A percentile compares a stretch with the other conserved stretches of the same genome.
These are phyloP conservation scores for Ophiostoma triangulosporum DNA, from an alignment of 2,329 filamentous ascomycete genomes.

Conservation along the genomic window DNA sequence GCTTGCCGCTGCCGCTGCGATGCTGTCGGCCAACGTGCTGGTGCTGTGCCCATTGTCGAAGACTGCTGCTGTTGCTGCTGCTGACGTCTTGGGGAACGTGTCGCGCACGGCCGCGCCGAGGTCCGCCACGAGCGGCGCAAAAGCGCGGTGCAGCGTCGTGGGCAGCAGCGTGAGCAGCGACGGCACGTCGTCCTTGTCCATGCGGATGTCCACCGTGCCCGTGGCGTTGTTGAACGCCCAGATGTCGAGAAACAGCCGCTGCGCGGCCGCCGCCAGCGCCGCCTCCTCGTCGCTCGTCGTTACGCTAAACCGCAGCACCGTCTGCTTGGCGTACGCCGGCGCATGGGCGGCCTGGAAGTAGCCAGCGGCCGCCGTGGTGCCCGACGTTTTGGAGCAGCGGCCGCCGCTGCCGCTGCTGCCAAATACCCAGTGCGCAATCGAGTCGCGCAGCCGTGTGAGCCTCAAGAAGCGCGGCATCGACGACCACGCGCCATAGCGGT, in stretches of 20 bases:
- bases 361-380: not conserved
- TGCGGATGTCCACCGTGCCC: conserved; percentile 57
- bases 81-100: not conserved
- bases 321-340: conserved; percentile 54
- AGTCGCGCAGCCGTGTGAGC: conserved; percentile 36
- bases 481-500: not conserved
- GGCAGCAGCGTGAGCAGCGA: conserved; percentile 70
- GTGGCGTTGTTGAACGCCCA: conserved; percentile 76
- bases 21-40: not conserved
- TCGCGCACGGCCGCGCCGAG: conserved; percentile 53
- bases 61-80: not conserved
- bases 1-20: not conserved
- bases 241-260: conserved; percentile 71
- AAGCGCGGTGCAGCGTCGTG: conserved; percentile 52
- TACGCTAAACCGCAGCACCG: conserved; percentile 84
- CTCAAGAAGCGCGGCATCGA: conserved; percentile 26
- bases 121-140: conserved; percentile 67
- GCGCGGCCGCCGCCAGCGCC: conserved; percentile 58
- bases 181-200: conserved; percentile 64
- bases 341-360: conserved; percentile 18
- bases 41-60: conserved; percentile 13
- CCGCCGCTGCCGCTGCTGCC: not conserved
- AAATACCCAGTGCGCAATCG: conserved; percentile 2
- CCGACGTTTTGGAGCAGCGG: not conserved
- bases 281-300: conserved; percentile 52